phyloP scores from a whole-genome alignment of 2,329 filamentous ascomycete species.

The Xylaria sp. region DNA sequence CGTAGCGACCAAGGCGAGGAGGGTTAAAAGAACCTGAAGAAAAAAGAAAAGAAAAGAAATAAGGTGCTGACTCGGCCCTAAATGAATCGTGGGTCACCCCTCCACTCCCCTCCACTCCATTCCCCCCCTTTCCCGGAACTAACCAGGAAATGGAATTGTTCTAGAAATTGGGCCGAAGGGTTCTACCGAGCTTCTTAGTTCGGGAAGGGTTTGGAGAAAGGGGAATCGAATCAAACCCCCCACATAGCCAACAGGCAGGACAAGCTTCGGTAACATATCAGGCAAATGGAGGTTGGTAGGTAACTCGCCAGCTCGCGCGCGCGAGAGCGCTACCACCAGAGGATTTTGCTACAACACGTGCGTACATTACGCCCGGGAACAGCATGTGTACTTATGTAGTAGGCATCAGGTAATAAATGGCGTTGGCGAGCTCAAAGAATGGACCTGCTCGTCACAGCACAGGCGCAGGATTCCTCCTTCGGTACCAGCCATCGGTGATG shows the following conservation, averaged over 20 bases:
- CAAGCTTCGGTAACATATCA: constrained; percentile 19
- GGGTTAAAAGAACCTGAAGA: no score
- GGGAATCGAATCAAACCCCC: no score
- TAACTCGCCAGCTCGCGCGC: no score
- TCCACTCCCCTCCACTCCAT: no score
- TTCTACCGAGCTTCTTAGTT: constrained; percentile 26
- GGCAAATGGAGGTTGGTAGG: no score
- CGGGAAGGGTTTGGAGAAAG: constrained; percentile 20
- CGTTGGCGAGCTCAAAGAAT: constrained; percentile 1
- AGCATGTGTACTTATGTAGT: no score
- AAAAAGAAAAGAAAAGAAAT: no score
- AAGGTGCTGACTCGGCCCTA: not conserved
- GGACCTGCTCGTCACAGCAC: constrained; percentile 5
- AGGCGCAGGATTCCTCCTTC: not conserved
- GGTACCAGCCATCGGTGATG: constrained; percentile 4
- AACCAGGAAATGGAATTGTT: constrained; percentile 11
- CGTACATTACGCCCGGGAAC: constrained; percentile 8
- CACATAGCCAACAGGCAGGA: constrained; percentile 15
- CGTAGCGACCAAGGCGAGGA: not conserved
- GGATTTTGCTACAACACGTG: no score
- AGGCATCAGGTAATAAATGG: constrained; percentile 1
- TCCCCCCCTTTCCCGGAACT: not conserved
- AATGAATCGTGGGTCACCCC: not conserved
- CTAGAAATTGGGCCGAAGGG: constrained; percentile 26
- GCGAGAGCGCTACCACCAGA: no score